Conservation (phyloP, 208 protist species). For the Wallacemonas rigidus region DNA sequence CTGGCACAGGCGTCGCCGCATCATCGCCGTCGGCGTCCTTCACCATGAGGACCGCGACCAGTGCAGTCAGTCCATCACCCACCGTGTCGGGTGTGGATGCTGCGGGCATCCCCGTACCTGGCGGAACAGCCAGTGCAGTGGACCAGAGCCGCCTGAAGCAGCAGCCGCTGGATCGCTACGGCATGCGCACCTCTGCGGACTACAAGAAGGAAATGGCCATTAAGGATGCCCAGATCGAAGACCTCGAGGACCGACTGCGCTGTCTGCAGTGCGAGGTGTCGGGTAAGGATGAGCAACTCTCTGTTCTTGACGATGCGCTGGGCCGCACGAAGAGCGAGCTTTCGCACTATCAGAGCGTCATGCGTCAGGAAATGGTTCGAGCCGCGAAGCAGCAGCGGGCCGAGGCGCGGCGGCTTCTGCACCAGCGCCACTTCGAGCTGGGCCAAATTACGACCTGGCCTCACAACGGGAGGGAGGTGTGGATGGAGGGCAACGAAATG, state of each 20-base stretch:
- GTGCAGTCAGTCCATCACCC: background rate
- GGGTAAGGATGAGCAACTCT: constrained; percentile 34
- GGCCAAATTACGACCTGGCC: constrained; percentile 68
- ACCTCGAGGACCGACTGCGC: constrained; percentile 32
- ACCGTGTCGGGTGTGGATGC: too few species aligned
- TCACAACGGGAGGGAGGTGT: constrained; percentile 57
- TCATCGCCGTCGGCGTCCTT: background rate
- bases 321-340: constrained; percentile 26
- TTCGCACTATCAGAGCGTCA: constrained; percentile 45
- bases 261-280: constrained; percentile 29
- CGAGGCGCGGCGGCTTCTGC: constrained; percentile 60
- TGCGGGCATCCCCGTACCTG: background rate
- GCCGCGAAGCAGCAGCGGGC: constrained; percentile 38
- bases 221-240: constrained; percentile 55
- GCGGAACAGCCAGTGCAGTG: constrained; percentile 12
- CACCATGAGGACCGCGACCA: background rate
- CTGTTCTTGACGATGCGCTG: constrained; percentile 29
- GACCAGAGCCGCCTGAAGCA: constrained; percentile 54
- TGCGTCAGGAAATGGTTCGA: constrained; percentile 58
- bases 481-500: constrained; percentile 68
- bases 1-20: too few species aligned
- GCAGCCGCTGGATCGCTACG: constrained; percentile 57
- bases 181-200: constrained; percentile 50
- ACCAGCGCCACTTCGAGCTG: constrained; percentile 74
- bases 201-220: constrained; percentile 62